phyloP scores from a whole-genome alignment of 106 monocot species.

The Dendrobium huoshanense region DNA sequence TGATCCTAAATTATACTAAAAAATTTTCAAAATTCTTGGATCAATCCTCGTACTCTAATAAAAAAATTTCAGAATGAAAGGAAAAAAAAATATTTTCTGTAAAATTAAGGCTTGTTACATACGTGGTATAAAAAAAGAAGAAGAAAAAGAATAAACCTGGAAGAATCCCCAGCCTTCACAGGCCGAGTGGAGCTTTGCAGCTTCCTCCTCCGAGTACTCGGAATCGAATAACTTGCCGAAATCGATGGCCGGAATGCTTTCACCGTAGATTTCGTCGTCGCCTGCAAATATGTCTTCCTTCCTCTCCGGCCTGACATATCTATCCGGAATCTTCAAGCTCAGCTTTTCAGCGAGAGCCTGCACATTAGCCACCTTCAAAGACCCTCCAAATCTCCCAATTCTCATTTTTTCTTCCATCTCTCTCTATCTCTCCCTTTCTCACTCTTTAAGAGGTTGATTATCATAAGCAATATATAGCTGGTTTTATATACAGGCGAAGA shows the following conservation, averaged over 20 bases:
- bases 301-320: constrained; percentile 39
- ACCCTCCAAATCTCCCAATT: constrained; percentile 6
- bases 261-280: background rate
- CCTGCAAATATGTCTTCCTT: background rate
- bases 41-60: too few species aligned
- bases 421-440: background rate
- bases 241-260: constrained; percentile 37
- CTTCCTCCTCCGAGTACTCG: constrained; percentile 18
- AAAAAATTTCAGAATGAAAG: too few species aligned
- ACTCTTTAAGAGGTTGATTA: too few species aligned
- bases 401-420: background rate
- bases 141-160: constrained; percentile 17
- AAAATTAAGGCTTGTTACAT: too few species aligned
- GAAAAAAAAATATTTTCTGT: too few species aligned
- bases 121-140: too few species aligned
- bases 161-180: constrained; percentile 56
- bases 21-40: too few species aligned
- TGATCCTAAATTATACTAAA: too few species aligned
- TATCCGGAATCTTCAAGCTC: constrained; percentile 15
- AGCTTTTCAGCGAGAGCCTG: constrained; percentile 28
- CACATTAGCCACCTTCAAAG: constrained; percentile 20
- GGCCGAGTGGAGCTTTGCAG: constrained; percentile 30
- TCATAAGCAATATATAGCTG: too few species aligned
- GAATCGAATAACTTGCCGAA: constrained; percentile 25
- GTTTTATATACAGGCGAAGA: too few species aligned